phyloP scores from a whole-genome alignment of 352 stramenopile species.

The Phytophthora cactorum region DNA sequence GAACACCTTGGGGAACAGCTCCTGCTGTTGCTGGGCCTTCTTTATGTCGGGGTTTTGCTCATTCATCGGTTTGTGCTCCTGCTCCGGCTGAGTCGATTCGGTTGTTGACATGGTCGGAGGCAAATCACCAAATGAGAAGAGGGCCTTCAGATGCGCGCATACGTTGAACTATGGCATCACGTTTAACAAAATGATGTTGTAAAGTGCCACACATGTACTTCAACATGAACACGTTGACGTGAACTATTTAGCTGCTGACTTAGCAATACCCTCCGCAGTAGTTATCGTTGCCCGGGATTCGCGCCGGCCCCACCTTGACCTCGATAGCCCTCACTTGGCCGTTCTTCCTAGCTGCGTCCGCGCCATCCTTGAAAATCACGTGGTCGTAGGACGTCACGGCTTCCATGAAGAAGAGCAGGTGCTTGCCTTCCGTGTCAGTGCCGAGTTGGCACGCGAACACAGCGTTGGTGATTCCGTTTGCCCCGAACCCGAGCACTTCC shows the following conservation, averaged over 20 bases:
- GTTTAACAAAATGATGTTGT: no score
- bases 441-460: slow-evolving; percentile 72
- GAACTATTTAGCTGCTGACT: not conserved
- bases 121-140: not conserved
- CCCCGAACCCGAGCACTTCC: slow-evolving; percentile 63
- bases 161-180: no score
- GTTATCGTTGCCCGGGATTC: slow-evolving; percentile 33
- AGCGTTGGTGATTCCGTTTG: slow-evolving; percentile 55
- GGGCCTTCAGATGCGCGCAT: no score
- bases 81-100: not conserved
- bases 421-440: slow-evolving; percentile 55
- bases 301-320: slow-evolving; percentile 56
- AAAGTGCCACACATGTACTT: not conserved
- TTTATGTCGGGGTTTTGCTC: not conserved
- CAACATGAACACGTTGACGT: not conserved
- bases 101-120: not conserved
- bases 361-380: slow-evolving; percentile 44
- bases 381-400: slow-evolving; percentile 46
- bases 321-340: slow-evolving; percentile 51
- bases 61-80: not conserved
- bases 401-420: slow-evolving; percentile 72
- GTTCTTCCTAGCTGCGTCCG: slow-evolving; percentile 45
- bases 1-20: slow-evolving; percentile 37
- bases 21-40: not conserved
- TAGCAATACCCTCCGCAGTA: slow-evolving; percentile 80